phyloP scores from a whole-genome alignment of 345 rosid species.

The Murraya koenigii region DNA sequence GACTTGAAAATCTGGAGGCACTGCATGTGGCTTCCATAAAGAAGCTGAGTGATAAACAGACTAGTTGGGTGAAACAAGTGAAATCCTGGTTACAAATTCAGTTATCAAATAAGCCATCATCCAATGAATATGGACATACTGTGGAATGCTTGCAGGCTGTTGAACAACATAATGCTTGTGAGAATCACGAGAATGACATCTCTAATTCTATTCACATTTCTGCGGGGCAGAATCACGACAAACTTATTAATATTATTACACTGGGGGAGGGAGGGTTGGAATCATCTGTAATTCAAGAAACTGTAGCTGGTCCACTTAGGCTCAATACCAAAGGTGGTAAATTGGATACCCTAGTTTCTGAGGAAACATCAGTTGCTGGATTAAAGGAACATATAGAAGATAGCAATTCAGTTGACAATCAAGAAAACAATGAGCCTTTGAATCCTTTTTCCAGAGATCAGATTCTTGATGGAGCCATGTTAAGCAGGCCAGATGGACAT shows the following conservation, averaged over 20 bases:
- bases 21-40: slow-evolving; percentile 40
- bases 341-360: slow-evolving; percentile 17
- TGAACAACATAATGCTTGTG: slow-evolving; percentile 2
- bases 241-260: slow-evolving; percentile 15
- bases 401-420: slow-evolving; percentile 18
- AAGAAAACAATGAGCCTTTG: slow-evolving; percentile 20
- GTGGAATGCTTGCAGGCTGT: slow-evolving; percentile 8
- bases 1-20: slow-evolving; percentile 40
- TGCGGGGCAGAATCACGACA: neutral
- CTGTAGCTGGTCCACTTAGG: slow-evolving; percentile 6
- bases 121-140: slow-evolving; percentile 17
- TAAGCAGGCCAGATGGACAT: slow-evolving; percentile 10
- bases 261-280: slow-evolving; percentile 7
- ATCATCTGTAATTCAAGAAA: slow-evolving; percentile 19
- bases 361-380: slow-evolving; percentile 9
- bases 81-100: slow-evolving; percentile 45
- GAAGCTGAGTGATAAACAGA: slow-evolving; percentile 41
- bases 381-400: slow-evolving; percentile 12
- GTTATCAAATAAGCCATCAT: slow-evolving; percentile 24
- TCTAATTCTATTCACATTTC: slow-evolving; percentile 15
- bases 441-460: slow-evolving; percentile 20
- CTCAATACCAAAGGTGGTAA: slow-evolving; percentile 11
- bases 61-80: slow-evolving; percentile 42
- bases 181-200: neutral
- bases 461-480: slow-evolving; percentile 20